Base-by-base conservation (phyloP, 495 filamentous ascomycete species). In the Endocarpon pusillum region DNA sequence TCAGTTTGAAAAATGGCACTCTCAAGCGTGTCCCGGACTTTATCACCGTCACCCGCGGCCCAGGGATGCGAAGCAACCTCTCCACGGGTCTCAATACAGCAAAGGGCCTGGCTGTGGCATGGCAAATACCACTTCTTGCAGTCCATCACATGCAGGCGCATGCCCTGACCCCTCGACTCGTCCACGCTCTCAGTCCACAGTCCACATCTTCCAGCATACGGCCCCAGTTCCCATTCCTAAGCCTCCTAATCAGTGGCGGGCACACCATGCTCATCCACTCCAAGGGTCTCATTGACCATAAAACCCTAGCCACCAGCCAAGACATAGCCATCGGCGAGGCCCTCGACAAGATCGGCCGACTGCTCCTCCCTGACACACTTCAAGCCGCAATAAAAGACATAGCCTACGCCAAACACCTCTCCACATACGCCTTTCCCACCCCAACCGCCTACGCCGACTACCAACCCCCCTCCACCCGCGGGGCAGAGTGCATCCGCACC, bases 141-240 rank as follows among this genome's bases (percentile, higher is more conserved):
- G 81, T 94, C 0, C 75, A 97, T 45, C 89, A 97, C 52, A 96
- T 97, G 89, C 86, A 94, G 49, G 89, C 87, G 10, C 89, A 97
- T 52, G 72, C 86, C 2, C 51, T 97, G 31, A 96, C 89, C 4
- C 80, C 86, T 4, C 67, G 79, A 2, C 70, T 97, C n/a, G 71
- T 81, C 1, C 52, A 61, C 7, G 78, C 78, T 2, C 52, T 92
- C 21, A 42, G 52, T 18, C 3, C 11, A 25, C n/a, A 35, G 1
- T 27, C 20, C 7, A 16, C 28, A 15, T n/a, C 12, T 15, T n/a
- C n/a, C n/a, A n/a, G n/a, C n/a, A n/a, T n/a, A n/a, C 15, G 35
- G 3, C 58, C 52, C 52, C 34, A 50, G 4, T 91, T 89, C 46
- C 87, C 89, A 19, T 94, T 91, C 53, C 61, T 94, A 27, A 83